These are phyloP conservation scores for Zygosaccharomyces sapae DNA, from an alignment of 1,139 yeast species.

Conservation along the genomic window DNA sequence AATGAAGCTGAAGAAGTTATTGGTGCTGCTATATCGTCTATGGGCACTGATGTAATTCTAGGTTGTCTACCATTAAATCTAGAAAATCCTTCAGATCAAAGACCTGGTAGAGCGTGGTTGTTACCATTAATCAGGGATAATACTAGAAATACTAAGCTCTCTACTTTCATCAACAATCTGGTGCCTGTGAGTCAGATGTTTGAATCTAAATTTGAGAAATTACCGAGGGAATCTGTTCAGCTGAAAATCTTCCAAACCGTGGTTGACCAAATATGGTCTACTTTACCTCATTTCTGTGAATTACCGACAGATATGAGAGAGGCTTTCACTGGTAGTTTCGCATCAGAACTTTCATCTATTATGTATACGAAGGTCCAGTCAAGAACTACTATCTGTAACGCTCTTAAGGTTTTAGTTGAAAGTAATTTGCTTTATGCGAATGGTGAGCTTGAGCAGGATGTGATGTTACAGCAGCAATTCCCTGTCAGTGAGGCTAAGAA, in stretches of 20 bases:
- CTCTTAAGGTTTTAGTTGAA: slow-evolving; percentile 72
- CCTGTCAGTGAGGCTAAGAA: slow-evolving; percentile 52
- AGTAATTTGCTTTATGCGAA: slow-evolving; percentile 62
- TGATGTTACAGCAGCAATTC: slow-evolving; percentile 57
- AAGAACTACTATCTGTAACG: slow-evolving; percentile 77
- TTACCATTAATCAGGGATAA: slow-evolving; percentile 86
- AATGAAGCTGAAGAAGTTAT: slow-evolving; percentile 77
- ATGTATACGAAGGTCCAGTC: slow-evolving; percentile 71
- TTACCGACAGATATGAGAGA: slow-evolving; percentile 68
- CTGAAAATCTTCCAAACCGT: slow-evolving; percentile 75
- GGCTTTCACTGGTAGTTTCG: slow-evolving; percentile 71
- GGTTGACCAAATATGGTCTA: slow-evolving; percentile 87
- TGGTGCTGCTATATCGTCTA: slow-evolving; percentile 67
- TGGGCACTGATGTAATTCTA: slow-evolving; percentile 85
- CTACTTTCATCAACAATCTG: slow-evolving; percentile 57
- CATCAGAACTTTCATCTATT: slow-evolving; percentile 65
- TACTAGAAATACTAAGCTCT: slow-evolving; percentile 64
- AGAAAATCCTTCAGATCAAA: slow-evolving; percentile 43
- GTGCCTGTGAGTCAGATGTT: slow-evolving; percentile 67
- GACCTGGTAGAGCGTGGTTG: slow-evolving; percentile 89
- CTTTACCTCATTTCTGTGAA: slow-evolving; percentile 85
- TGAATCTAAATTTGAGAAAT: slow-evolving; percentile 36
- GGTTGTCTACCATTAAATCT: slow-evolving; percentile 74
- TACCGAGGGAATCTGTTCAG: slow-evolving; percentile 55
- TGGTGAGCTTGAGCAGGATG: slow-evolving; percentile 56